Percentiles rank a stretch among this genome's conserved stretches.
Conservation (phyloP, 73 alveolate genomes). For the Paramecium caudatum region DNA sequence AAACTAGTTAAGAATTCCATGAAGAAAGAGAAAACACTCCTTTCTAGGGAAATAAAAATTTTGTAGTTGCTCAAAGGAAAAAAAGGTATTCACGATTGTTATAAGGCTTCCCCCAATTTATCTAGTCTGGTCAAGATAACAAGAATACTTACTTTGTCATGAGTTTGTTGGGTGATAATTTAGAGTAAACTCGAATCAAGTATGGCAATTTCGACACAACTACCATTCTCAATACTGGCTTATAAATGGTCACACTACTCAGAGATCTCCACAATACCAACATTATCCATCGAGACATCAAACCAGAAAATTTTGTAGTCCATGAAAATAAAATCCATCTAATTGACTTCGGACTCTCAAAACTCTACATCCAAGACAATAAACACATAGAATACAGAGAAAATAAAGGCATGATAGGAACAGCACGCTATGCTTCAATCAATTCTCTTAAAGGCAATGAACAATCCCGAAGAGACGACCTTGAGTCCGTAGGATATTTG, state of each 20-base stretch:
- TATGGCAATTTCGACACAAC: slow-evolving; percentile 52
- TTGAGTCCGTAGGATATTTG: slow-evolving; percentile 83
- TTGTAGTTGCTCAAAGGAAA: slow-evolving; percentile 57
- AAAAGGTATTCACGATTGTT: slow-evolving; percentile 27
- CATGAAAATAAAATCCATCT: slow-evolving; percentile 81
- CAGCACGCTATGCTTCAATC: slow-evolving; percentile 88
- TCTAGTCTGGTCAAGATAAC: slow-evolving; percentile 79
- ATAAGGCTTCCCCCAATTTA: slow-evolving; percentile 35
- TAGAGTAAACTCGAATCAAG: slow-evolving; percentile 87
- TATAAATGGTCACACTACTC: slow-evolving; percentile 79
- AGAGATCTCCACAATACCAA: slow-evolving; percentile 79
- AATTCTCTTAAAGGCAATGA: slow-evolving; percentile 84
- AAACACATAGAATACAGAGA: slow-evolving; percentile 60
- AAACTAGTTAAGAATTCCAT: slow-evolving; percentile 52
- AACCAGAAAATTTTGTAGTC: slow-evolving; percentile 81
- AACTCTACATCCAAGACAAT: slow-evolving; percentile 85
- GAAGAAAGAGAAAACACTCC: slow-evolving; percentile 52
- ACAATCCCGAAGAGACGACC: slow-evolving; percentile 85
- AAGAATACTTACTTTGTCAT: slow-evolving; percentile 88
- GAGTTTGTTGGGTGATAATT: slow-evolving; percentile 93
- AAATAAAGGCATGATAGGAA: slow-evolving; percentile 80
- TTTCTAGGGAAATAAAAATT: slow-evolving; percentile 58
- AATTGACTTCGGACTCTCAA: slow-evolving; percentile 96
- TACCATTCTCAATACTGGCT: background rate
- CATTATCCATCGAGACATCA: slow-evolving; percentile 66